phyloP scores from a whole-genome alignment of 768 basidiomycete genomes.

The Naematelia aurantialba region DNA sequence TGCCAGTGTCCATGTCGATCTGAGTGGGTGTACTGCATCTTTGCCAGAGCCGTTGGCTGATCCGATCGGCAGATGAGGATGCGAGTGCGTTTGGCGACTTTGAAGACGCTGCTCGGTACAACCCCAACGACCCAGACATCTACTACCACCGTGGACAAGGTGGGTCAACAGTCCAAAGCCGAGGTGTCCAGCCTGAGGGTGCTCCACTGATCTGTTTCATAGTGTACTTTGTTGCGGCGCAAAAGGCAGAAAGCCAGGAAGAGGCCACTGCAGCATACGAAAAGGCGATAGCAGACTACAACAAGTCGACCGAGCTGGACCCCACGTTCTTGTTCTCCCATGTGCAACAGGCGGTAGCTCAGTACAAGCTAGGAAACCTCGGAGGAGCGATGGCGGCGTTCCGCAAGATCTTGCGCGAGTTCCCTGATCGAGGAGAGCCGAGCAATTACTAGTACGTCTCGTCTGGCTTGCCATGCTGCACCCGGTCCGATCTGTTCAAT shows the following conservation, averaged over 20 bases:
- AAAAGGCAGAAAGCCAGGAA: neutral
- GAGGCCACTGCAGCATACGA: conserved; percentile 57
- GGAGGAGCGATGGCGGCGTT: conserved; percentile 86
- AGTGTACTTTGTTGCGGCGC: conserved; percentile 91
- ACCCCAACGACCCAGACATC: conserved; percentile 84
- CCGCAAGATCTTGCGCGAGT: conserved; percentile 73
- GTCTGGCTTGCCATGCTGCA: no score
- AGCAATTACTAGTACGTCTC: conserved; percentile 80
- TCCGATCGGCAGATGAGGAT: conserved; percentile 56
- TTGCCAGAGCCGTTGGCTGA: neutral
- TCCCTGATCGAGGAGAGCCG: conserved; percentile 83
- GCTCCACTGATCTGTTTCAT: conserved; percentile 3
- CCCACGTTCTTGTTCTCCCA: conserved; percentile 89
- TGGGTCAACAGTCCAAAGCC: conserved; percentile 43
- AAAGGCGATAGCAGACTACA: conserved; percentile 85
- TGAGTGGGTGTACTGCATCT: conserved; percentile 52
- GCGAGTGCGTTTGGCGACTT: conserved; percentile 82
- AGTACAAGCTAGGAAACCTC: conserved; percentile 80
- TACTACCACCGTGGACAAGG: conserved; percentile 99
- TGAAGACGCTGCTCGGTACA: conserved; percentile 76
- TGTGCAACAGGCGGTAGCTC: conserved; percentile 93
- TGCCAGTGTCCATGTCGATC: conserved; percentile 95
- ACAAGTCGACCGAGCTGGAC: conserved; percentile 81
- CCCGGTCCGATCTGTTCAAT: no score
- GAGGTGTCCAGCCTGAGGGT: neutral